Percentiles rank a stretch among this genome's conserved stretches.
These are phyloP conservation scores for Teratosphaeria destructans DNA, from an alignment of 2,329 filamentous ascomycete species.

Conservation along the genomic window DNA sequence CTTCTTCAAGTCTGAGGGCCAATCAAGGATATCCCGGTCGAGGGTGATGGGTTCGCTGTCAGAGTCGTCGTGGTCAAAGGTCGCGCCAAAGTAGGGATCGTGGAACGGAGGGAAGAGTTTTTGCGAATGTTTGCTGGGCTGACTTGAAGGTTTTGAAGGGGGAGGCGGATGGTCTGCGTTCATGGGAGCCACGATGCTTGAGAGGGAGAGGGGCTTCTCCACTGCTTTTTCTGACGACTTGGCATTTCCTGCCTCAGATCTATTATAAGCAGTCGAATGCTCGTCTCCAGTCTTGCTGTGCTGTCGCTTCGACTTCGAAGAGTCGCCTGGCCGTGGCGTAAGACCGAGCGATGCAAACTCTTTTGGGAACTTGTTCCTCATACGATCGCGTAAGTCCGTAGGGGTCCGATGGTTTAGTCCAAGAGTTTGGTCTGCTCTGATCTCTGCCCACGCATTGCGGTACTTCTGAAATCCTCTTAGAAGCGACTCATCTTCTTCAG, in stretches of 20 bases:
- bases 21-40: constrained; percentile 27
- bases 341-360: constrained; percentile 42
- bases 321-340: constrained; percentile 24
- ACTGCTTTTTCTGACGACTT: background rate
- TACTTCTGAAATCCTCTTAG: constrained; percentile 49
- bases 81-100: constrained; percentile 20
- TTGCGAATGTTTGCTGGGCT: constrained; percentile 1
- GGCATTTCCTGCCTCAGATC: background rate
- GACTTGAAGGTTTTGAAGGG: background rate
- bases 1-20: constrained; percentile 7
- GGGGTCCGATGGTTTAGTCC: constrained; percentile 42
- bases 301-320: background rate
- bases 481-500: constrained; percentile 47
- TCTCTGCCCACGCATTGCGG: constrained; percentile 50
- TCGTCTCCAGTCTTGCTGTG: background rate
- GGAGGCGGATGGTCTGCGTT: background rate
- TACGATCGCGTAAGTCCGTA: constrained; percentile 52
- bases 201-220: background rate
- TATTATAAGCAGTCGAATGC: background rate
- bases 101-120: constrained; percentile 15
- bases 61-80: constrained; percentile 13
- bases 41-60: constrained; percentile 21
- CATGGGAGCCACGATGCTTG: background rate
- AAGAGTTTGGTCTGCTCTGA: constrained; percentile 45
- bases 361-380: constrained; percentile 49